Evolutionary conservation across 83 land plant genomes (phyloP).

Genomic region (Thuja plicata): DNA sequence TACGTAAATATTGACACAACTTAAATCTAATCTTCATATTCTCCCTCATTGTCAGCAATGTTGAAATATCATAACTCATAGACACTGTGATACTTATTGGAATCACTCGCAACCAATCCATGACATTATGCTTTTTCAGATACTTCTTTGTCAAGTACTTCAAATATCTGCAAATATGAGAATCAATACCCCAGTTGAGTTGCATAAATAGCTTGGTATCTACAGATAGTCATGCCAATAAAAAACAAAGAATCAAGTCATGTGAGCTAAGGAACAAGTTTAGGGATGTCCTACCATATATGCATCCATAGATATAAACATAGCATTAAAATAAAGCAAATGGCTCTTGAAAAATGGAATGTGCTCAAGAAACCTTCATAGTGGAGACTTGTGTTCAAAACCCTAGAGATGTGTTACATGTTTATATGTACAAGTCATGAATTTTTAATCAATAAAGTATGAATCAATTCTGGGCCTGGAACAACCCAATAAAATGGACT

Average conservation of each 20-base stretch:
- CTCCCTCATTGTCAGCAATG: slow-evolving; percentile 44
- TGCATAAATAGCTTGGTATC: background rate
- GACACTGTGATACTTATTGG: slow-evolving; percentile 38
- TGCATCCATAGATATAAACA: too few relatives aligned
- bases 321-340: too few relatives aligned
- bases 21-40: slow-evolving; percentile 22
- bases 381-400: too few relatives aligned
- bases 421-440: too few relatives aligned
- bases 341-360: too few relatives aligned
- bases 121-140: slow-evolving; percentile 54
- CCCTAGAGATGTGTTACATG: too few relatives aligned
- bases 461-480: too few relatives aligned
- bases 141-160: slow-evolving; percentile 57
- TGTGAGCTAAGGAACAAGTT: too few relatives aligned
- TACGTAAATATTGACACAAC: background rate
- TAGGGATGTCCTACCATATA: too few relatives aligned
- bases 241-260: background rate
- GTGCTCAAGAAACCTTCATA: too few relatives aligned
- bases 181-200: background rate
- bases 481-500: too few relatives aligned
- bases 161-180: slow-evolving; percentile 21
- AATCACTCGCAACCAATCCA: slow-evolving; percentile 50
- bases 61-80: slow-evolving; percentile 54
- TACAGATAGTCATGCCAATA: background rate
- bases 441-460: too few relatives aligned